phyloP scores from a whole-genome alignment of 345 rosid genomes.

The Corymbia maculata region DNA sequence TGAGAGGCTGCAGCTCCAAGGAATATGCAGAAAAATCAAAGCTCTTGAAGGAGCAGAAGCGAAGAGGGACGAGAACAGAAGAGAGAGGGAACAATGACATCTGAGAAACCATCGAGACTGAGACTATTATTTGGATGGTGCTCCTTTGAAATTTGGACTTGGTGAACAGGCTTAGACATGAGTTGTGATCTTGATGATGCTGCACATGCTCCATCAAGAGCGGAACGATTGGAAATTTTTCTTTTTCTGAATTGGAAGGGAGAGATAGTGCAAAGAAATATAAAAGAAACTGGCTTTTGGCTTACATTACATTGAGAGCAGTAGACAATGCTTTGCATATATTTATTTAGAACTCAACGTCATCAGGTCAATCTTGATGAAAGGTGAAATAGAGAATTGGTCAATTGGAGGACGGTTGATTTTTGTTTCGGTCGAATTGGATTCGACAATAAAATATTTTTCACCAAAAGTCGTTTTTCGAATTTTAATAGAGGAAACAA shows the following conservation, averaged over 20 bases:
- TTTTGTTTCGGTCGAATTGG: too few species aligned
- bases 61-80: neutral
- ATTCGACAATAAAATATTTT: too few species aligned
- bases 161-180: neutral
- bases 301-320: too few species aligned
- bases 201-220: neutral
- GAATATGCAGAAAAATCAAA: constrained; percentile 4
- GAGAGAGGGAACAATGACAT: constrained; percentile 13
- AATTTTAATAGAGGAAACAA: too few species aligned
- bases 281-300: too few species aligned
- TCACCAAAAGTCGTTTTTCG: fast-evolving
- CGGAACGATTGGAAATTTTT: too few species aligned
- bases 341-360: too few species aligned
- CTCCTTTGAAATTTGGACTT: neutral
- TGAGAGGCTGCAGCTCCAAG: constrained; percentile 1
- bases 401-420: too few species aligned
- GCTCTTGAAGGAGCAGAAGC: neutral
- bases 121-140: constrained; percentile 13
- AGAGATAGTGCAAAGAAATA: neutral
- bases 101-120: constrained; percentile 29
- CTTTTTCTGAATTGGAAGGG: neutral
- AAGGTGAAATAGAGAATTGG: too few species aligned
- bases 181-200: neutral
- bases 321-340: neutral
- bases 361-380: too few species aligned